Evolutionary conservation across 768 basidiomycete genomes (phyloP).

Genomic region (Saitozyma podzolica): DNA sequence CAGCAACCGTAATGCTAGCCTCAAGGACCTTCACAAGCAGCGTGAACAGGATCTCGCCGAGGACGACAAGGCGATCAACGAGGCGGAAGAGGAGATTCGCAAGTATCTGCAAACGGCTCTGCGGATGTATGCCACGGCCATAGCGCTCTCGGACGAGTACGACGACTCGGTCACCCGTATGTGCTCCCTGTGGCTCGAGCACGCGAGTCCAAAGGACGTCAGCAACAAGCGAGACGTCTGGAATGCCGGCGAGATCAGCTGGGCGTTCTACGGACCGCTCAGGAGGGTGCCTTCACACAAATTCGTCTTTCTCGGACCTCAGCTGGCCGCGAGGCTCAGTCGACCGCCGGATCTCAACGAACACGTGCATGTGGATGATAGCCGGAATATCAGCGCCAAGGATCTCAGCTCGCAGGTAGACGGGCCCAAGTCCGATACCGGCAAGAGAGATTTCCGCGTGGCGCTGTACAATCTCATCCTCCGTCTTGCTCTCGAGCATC

Average conservation of each 20-base stretch:
- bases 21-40: constrained; percentile 1
- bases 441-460: constrained; percentile 56
- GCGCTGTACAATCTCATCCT: constrained; percentile 67
- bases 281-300: constrained; percentile 74
- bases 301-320: constrained; percentile 87
- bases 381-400: neutral
- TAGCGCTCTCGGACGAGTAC: constrained; percentile 67
- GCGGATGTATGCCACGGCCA: constrained; percentile 78
- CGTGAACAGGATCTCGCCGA: constrained; percentile 19
- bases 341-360: constrained; percentile 33
- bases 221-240: constrained; percentile 40
- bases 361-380: no score
- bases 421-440: neutral
- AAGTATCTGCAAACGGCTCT: constrained; percentile 73
- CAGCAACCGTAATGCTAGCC: neutral
- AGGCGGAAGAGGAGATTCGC: constrained; percentile 59
- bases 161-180: constrained; percentile 82
- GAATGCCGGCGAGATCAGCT: constrained; percentile 55
- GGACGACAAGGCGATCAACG: constrained; percentile 55
- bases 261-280: constrained; percentile 1
- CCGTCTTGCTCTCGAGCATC: constrained; percentile 79
- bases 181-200: constrained; percentile 87
- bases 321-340: constrained; percentile 85
- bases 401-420: no score
- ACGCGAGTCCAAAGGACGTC: constrained; percentile 63